Conservation (phyloP, 2,329 filamentous ascomycete species). For the Hansfordia pulvinata region DNA sequence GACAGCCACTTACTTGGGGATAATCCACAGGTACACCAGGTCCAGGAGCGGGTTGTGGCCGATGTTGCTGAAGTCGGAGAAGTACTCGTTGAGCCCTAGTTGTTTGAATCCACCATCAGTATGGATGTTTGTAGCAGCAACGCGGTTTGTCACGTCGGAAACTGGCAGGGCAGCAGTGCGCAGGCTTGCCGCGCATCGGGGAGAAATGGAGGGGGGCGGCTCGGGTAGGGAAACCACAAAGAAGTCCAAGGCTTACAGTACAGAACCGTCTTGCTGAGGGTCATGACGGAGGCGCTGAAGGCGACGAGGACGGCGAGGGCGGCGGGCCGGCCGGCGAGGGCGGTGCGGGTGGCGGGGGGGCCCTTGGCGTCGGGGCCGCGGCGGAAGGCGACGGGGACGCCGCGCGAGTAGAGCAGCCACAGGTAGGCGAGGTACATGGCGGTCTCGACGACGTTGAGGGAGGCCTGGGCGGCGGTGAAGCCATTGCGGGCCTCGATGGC, state of each 20-base stretch:
- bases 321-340: slow-evolving; percentile 26
- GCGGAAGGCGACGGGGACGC: slow-evolving; percentile 3
- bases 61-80: slow-evolving; percentile 39
- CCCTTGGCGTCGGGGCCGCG: slow-evolving; percentile 4
- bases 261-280: slow-evolving; percentile 45
- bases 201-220: no score
- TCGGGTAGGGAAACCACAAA: no score
- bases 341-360: slow-evolving; percentile 11
- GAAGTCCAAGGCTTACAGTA: slow-evolving; percentile 32
- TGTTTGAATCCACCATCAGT: not conserved
- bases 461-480: slow-evolving; percentile 64
- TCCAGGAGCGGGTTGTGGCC: slow-evolving; percentile 34
- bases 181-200: no score
- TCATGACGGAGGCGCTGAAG: slow-evolving; percentile 44
- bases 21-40: slow-evolving; percentile 39
- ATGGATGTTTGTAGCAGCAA: no score
- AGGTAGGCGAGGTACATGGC: slow-evolving; percentile 47
- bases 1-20: slow-evolving; percentile 36
- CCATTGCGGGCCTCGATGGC: slow-evolving; percentile 55
- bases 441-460: slow-evolving; percentile 57
- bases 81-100: slow-evolving; percentile 42
- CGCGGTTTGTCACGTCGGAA: no score
- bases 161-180: no score
- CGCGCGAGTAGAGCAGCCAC: slow-evolving; percentile 18
- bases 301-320: slow-evolving; percentile 31